Base-by-base conservation (phyloP, 1,284 basidiomycete genomes). In the Moesziomyces globuligerus region DNA sequence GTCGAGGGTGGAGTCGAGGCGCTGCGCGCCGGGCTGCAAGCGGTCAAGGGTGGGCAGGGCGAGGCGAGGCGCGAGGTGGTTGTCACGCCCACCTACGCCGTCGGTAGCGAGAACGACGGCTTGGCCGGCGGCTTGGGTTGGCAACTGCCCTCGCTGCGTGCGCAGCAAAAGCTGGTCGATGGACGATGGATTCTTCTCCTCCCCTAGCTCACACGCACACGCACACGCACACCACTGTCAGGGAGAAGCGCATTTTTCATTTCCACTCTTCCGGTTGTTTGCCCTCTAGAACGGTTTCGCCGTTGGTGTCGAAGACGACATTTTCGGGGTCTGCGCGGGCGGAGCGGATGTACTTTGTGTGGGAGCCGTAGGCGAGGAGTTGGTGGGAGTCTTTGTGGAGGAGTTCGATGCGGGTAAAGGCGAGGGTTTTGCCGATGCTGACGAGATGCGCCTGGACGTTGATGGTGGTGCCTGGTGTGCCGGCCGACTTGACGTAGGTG, bases 331-430 rank as follows among this genome's bases (percentile, higher is more conserved):
- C 88, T 4, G 85, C 85, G 15, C 87, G 86, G 7, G 90, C 91
- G 80, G 88, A 90, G 15, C 90, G 91, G 58, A 94, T 86, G 74
- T 91, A 94, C 83, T 95, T 94, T 7, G 92, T 94, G 78, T 94
- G 92, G 13, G 79, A 70, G 1, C 66, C 74, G 40, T 62, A 73
- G 3, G 73, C 74, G 28, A 81, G 48, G 24, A 80, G 18, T 2
- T 59, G 71, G 29, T 75, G 32, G 10, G 70, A 72, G 2, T 61
- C 60, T 1, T 76, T 69, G 48, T 81, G 74, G 20, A 72, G 46
- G 4, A 81, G 29, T 43, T 81, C 79, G 29, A 80, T 68, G 10
- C 80, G 55, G 0, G 80, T 81, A 21, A 74, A 79, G 1, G 80
- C 80, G 5, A 81, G 46, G 0, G 77, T 78, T 34, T 76, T 78